Conservation (phyloP, 2,329 filamentous ascomycete genomes). For the Coniella lustricola region DNA sequence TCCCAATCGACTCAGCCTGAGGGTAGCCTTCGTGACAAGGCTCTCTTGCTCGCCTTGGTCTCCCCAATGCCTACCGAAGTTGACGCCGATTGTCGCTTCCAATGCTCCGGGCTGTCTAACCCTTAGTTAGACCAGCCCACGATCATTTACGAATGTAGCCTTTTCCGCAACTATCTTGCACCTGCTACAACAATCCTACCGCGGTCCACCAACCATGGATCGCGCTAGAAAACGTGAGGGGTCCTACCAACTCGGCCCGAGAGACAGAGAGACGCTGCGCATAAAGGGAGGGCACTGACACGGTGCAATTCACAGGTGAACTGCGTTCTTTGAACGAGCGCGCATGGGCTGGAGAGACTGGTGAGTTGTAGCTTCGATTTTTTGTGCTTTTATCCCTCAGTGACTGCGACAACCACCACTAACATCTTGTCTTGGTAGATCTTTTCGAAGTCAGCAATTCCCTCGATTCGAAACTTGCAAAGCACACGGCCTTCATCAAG, state of each 20-base stretch:
- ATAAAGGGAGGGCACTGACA: slow-evolving; percentile 18
- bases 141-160: slow-evolving; percentile 39
- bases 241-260: too few relatives aligned
- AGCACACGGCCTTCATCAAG: slow-evolving; percentile 98
- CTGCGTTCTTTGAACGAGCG: slow-evolving; percentile 80
- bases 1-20: slow-evolving; percentile 9
- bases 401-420: slow-evolving; percentile 13
- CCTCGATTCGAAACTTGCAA: slow-evolving; percentile 92
- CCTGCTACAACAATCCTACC: slow-evolving; percentile 25
- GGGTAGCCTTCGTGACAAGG: slow-evolving; percentile 17
- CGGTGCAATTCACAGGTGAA: slow-evolving; percentile 55
- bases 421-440: slow-evolving; percentile 41
- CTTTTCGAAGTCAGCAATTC: slow-evolving; percentile 69
- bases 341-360: slow-evolving; percentile 83
- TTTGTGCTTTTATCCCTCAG: background rate
- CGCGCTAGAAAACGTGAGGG: slow-evolving; percentile 55
- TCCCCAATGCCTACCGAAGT: slow-evolving; percentile 38
- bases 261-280: background rate
- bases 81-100: slow-evolving; percentile 33
- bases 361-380: slow-evolving; percentile 39
- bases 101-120: slow-evolving; percentile 33
- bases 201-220: slow-evolving; percentile 48
- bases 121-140: slow-evolving; percentile 32
- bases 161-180: slow-evolving; percentile 21
- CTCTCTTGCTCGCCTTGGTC: slow-evolving; percentile 18